Conservation (phyloP, 331 rosid genomes). For the Malus hybrid region DNA sequence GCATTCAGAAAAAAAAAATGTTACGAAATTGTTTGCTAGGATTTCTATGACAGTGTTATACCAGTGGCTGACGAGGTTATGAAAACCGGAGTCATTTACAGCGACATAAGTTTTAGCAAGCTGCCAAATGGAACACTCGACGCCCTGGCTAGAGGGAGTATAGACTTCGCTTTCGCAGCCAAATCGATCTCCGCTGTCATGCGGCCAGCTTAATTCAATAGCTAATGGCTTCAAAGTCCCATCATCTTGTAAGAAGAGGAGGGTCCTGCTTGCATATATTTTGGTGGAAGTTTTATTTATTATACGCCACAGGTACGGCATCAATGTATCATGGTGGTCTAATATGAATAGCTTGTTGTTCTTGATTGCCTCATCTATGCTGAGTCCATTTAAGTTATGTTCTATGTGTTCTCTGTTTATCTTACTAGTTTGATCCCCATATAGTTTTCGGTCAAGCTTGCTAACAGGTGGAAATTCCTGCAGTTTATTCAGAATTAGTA, state of each 20-base stretch:
- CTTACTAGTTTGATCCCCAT: conserved; percentile 34
- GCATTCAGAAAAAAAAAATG: not conserved
- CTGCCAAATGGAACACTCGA: conserved; percentile 28
- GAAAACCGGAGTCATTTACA: conserved; percentile 37
- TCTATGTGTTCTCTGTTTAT: conserved; percentile 29
- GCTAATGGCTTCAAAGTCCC: conserved; percentile 39
- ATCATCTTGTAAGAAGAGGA: conserved; percentile 26
- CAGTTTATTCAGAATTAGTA: not conserved
- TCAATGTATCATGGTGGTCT: conserved; percentile 38
- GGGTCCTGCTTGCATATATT: conserved; percentile 35
- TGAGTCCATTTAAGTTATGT: conserved; percentile 24
- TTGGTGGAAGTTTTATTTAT: conserved; percentile 24
- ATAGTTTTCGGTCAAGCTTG: conserved; percentile 22
- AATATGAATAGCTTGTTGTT: conserved; percentile 26
- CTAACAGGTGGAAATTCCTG: conserved; percentile 40
- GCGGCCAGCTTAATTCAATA: conserved; percentile 38
- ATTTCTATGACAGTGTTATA: conserved; percentile 4
- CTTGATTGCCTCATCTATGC: conserved; percentile 29
- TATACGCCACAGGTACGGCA: conserved; percentile 35
- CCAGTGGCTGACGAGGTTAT: conserved; percentile 45
- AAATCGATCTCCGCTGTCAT: conserved; percentile 19
- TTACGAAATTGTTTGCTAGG: not conserved
- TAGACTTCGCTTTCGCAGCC: conserved; percentile 28
- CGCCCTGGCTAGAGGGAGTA: conserved; percentile 20
- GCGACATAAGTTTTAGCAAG: conserved; percentile 41